Percentiles rank a stretch among this genome's conserved stretches.
These are phyloP conservation scores for Candida sphagnicola DNA, from an alignment of 805 yeast species.

Conservation along the genomic window DNA sequence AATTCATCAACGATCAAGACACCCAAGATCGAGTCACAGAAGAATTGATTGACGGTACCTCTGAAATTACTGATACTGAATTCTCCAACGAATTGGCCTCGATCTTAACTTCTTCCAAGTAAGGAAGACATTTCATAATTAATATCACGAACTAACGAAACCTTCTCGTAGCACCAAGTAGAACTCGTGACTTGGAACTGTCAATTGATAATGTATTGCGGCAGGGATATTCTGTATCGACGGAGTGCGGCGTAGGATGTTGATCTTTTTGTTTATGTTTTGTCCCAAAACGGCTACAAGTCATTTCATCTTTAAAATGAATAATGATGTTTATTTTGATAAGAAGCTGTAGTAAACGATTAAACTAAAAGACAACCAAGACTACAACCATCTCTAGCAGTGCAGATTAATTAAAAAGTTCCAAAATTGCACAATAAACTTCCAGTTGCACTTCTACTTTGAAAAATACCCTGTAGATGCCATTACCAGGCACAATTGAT, in stretches of 20 bases:
- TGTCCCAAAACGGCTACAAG: background rate
- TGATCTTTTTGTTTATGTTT: background rate
- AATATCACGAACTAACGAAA: too few relatives aligned
- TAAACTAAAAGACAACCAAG: too few relatives aligned
- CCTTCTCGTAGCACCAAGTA: too few relatives aligned
- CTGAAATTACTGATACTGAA: constrained; percentile 9
- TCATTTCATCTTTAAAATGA: too few relatives aligned
- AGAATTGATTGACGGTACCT: constrained; percentile 15
- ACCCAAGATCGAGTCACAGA: constrained; percentile 15
- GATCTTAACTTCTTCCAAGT: constrained; percentile 11
- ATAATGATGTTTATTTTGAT: background rate
- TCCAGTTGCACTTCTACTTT: too few relatives aligned
- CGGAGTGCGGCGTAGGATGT: background rate
- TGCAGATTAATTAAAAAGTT: too few relatives aligned
- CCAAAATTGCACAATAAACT: too few relatives aligned
- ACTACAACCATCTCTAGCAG: too few relatives aligned
- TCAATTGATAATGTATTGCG: too few relatives aligned
- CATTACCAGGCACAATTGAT: background rate
- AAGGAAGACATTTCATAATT: background rate
- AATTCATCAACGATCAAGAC: constrained; percentile 10
- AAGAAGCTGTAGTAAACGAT: background rate
- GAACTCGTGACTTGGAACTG: too few relatives aligned
- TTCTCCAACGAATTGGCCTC: constrained; percentile 20
- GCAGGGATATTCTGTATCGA: too few relatives aligned
- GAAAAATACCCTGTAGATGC: background rate